Base-by-base conservation (phyloP, 2,329 filamentous ascomycete species). In the Cordyceps militaris region DNA sequence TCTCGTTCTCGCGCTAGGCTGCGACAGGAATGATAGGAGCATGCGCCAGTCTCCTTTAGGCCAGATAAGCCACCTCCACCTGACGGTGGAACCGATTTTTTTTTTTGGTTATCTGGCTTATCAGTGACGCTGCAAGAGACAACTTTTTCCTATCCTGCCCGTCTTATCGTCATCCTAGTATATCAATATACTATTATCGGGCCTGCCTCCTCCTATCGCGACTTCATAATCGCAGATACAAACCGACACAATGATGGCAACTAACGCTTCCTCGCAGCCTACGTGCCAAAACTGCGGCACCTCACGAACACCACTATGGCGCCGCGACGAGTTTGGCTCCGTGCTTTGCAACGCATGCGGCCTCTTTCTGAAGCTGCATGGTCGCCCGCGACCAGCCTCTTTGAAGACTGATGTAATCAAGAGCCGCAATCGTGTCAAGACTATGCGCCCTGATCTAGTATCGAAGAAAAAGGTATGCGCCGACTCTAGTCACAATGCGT, bases 361-460 rank as follows among this genome's bases (percentile, higher is more conserved):
- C 60, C 82, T 99, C 58, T 99, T 97, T 74, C 82, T 97, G 67
- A 99, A 99, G 81, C 82, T 99, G 65, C 94, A 99, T 71, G 92
- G 92, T 63, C 88, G 92, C 26, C 85, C 94, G 60, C 87, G 94
- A 58, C 94, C 94, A 65, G 97, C 96, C 71, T 96, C 90, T 66
- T 82, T 99, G 66, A 99, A 99, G 81, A 97, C 94, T 50, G 94
- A 99, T 78, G 93, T 97, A 65, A 99, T 99, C 78, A 99, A 99
- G 80, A 97, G 92, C 78, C 91, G 94, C 68, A 99, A 99, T 75
- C 86, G 94, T 63, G 93, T 97, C 66, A 97, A 97, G 80, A 94
- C 91, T 28, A 83, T 84, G 73, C 82, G 83, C 56, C 84, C 88
- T 9, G 89, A 92, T 66, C 83, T 89, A 62, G 85, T 86, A 48